phyloP scores from a whole-genome alignment of 1,284 basidiomycete genomes.

The Ceratobasidium sp. region DNA sequence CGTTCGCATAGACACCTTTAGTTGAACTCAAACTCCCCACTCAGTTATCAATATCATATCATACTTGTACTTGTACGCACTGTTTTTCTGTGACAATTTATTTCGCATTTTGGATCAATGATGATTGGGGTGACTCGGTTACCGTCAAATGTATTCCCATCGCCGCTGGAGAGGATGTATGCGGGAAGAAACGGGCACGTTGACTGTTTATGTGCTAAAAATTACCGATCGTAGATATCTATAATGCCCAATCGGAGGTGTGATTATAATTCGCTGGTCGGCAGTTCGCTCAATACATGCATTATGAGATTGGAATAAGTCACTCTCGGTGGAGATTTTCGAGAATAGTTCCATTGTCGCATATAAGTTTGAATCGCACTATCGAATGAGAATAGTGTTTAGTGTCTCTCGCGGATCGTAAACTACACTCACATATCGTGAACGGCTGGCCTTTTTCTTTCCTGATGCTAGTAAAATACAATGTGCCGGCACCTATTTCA shows the following conservation, averaged over 20 bases:
- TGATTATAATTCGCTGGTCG: no score
- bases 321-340: constrained; percentile 23
- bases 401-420: neutral
- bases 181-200: no score
- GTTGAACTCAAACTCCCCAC: constrained; percentile 4
- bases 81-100: neutral
- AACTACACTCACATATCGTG: constrained; percentile 40
- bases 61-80: neutral
- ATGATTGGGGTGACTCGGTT: neutral
- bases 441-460: constrained; percentile 44
- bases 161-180: no score
- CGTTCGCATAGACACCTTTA: neutral
- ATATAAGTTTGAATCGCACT: constrained; percentile 43
- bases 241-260: no score
- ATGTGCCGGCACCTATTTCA: constrained; percentile 42
- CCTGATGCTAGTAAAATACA: constrained; percentile 44
- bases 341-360: constrained; percentile 40
- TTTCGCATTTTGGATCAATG: neutral
- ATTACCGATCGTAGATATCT: no score
- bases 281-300: neutral
- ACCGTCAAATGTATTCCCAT: no score
- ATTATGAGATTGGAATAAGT: neutral
- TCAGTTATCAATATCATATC: constrained; percentile 2
- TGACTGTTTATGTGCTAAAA: no score
- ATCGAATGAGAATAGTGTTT: neutral